Conservation (phyloP, 176 grass and related monocot genomes). For the Pontederia crassipes region DNA sequence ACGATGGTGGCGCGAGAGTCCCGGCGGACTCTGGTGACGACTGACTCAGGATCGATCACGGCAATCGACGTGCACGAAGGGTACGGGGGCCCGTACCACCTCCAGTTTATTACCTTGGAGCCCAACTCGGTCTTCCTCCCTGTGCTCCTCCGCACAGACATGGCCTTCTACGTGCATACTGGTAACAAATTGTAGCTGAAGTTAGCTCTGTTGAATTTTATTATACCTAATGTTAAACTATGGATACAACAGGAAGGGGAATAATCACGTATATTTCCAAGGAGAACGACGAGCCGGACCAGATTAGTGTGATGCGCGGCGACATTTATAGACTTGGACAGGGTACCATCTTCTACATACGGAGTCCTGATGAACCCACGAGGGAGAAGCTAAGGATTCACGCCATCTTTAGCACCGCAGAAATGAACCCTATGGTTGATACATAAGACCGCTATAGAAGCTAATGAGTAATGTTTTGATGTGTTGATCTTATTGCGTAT, state of each 20-base stretch:
- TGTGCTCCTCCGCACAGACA: constrained; percentile 67
- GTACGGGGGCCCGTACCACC: constrained; percentile 29
- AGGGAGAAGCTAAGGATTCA: constrained; percentile 55
- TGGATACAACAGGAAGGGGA: too few relatives aligned
- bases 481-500: neutral
- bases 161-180: constrained; percentile 77
- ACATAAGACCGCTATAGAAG: neutral
- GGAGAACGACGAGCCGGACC: neutral
- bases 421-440: constrained; percentile 20
- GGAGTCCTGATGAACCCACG: constrained; percentile 40
- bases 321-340: constrained; percentile 71
- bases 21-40: constrained; percentile 27
- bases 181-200: constrained; percentile 15
- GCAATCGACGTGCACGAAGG: constrained; percentile 58
- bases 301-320: constrained; percentile 38
- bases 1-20: constrained; percentile 52
- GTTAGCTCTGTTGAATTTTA: too few relatives aligned
- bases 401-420: constrained; percentile 47
- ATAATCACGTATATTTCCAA: too few relatives aligned
- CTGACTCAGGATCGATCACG: constrained; percentile 51
- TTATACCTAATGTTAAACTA: too few relatives aligned
- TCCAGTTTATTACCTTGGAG: constrained; percentile 87
- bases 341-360: constrained; percentile 55
- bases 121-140: constrained; percentile 65
- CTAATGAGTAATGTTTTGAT: neutral